Base-by-base conservation (phyloP, 257 asterid species). In the Rubia yunnanensis region DNA sequence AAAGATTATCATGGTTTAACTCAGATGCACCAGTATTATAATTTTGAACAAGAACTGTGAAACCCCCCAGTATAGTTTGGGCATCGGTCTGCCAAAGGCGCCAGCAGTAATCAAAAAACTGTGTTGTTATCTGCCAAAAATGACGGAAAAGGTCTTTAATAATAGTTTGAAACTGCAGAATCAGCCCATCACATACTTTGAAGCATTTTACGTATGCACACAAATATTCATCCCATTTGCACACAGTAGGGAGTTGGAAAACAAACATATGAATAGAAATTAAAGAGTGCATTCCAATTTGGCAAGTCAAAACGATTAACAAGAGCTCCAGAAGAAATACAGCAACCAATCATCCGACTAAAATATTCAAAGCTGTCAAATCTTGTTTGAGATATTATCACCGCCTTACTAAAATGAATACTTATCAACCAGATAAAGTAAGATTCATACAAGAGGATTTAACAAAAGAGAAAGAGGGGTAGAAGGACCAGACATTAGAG, bases 71-170 rank as follows among this genome's bases (percentile, higher is more conserved):
- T 74, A 94, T 82, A 66, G 83, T 79, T 82, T 85, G 96, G 72
- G 83, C 72, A 69, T 94, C 97, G 70, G 78, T 80, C 92, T 88
- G 96, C 99, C 99, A 94, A 69, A 90, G 95, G 81, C 84, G 87
- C 99, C 99, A 94, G 87, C 95, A 79, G 80, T 82, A 94, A 73
- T 94, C 99, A 79, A 94, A 94, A 81, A 90, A 90, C 74, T 88
- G 91, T 66, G 85, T 80, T 34, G 96, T 86, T 76, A 94, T 88
- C 99, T 94, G 99, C 86, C 83, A 84, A 80, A 84, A 68, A 70
- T 77, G 76, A 69, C 65, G 64, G 66, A 58, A 66, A 76, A 22
- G 3, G 26, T 68, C 59, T 76, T 69, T 69, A 66, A 50, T 75
- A 66, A 71, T 14, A 13, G 64, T 27, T n/a, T 35, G 57, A 53